Base-by-base conservation (phyloP, 192 early-diverging fungal species). In the Backusella macrospora region DNA sequence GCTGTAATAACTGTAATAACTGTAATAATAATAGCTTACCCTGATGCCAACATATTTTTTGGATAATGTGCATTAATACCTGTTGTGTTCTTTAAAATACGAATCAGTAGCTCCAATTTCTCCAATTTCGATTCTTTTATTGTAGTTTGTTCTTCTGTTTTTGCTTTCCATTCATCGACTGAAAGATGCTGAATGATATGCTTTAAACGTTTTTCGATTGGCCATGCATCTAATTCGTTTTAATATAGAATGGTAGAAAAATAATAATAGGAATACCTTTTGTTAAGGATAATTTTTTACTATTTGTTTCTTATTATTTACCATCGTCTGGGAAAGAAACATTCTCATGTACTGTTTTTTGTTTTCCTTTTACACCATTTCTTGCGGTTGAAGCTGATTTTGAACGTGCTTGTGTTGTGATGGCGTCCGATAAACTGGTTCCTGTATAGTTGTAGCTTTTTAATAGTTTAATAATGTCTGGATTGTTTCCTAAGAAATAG, bases 371-470 rank as follows among this genome's bases (percentile, higher is more conserved):
- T 8, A 65, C 23, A 18, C 74, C 75, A 43, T 44, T 74, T n/a
- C 46, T 73, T 39, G 78, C 49, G 4, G 49, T 8, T 52, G 48
- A 68, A 6, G 48, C 21, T 38, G 67, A 16, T 62, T 75, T 79
- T 13, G 62, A 63, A 26, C 75, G 70, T 59, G 64, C 18, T 34
- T 37, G 64, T 42, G 80, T 80, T 89, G 92, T 80, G 52, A 92
- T 92, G 34, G 90, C 88, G 45, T 91, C 88, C 38, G 91, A 92
- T 86, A 87, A 92, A 89, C 90, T 93, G 77, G 90, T 89, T 78
- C 90, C 90, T 59, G 92, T 86, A 49, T 69, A 74, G 12, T 52
- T 62, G 68, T 73, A 45, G 15, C 59, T 63, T 18, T 71, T 70
- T 34, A 79, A 39, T 59, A 74, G 65, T 26, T 65, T 40, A 29